Percentiles rank a stretch among this genome's conserved stretches.
phyloP scores from a whole-genome alignment of 441 rosid species.

The Breynia disticha region DNA sequence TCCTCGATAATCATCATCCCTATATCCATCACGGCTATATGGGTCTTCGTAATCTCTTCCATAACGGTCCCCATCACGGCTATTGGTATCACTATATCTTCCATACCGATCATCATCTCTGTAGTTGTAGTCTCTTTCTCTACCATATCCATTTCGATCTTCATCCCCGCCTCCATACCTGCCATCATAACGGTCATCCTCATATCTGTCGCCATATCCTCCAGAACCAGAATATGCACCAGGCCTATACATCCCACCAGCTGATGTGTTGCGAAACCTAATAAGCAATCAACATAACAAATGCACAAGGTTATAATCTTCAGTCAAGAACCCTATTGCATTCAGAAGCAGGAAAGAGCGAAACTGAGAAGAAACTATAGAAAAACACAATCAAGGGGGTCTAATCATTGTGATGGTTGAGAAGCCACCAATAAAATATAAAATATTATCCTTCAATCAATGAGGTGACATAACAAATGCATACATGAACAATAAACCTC shows the following conservation, averaged over 20 bases:
- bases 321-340: no score
- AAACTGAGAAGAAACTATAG: no score
- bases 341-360: no score
- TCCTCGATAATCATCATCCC: constrained; percentile 66
- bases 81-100: constrained; percentile 44
- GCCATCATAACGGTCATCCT: constrained; percentile 50
- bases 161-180: constrained; percentile 61
- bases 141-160: constrained; percentile 60
- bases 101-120: constrained; percentile 72
- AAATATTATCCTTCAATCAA: not conserved
- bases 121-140: constrained; percentile 66
- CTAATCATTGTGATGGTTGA: no score
- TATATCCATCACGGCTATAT: constrained; percentile 54
- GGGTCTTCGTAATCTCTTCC: constrained; percentile 64
- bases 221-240: constrained; percentile 35
- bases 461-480: not conserved
- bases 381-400: no score
- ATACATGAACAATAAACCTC: not conserved
- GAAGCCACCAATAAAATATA: no score
- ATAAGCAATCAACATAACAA: not conserved
- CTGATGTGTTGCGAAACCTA: constrained; percentile 63
- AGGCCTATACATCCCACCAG: constrained; percentile 74
- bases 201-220: constrained; percentile 64
- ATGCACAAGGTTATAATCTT: no score
- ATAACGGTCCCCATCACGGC: constrained; percentile 68